Conservation (phyloP, 2,329 filamentous ascomycete genomes). For the Stachybotrys chartarum region DNA sequence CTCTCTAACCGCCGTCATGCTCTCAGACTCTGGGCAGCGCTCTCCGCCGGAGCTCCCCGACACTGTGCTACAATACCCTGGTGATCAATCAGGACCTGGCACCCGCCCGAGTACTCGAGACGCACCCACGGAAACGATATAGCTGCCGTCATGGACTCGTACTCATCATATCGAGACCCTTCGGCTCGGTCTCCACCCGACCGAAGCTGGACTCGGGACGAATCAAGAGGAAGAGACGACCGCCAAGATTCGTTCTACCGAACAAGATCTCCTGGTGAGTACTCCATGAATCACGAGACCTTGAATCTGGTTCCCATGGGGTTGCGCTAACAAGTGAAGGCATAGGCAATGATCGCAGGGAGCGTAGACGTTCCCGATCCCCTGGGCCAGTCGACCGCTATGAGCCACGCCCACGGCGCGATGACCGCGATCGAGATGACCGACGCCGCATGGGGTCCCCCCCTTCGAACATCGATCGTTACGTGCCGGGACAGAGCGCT, state of each 20-base stretch:
- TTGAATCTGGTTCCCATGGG: too few relatives aligned
- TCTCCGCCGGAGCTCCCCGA: constrained; percentile 10
- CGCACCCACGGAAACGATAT: background rate
- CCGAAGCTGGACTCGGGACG: constrained; percentile 47
- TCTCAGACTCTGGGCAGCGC: constrained; percentile 40
- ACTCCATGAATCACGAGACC: background rate
- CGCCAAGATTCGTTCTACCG: constrained; percentile 56
- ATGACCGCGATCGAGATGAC: constrained; percentile 59
- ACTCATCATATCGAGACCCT: constrained; percentile 44
- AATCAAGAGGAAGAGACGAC: constrained; percentile 43
- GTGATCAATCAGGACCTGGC: background rate
- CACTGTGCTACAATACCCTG: constrained; percentile 2
- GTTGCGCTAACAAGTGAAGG: background rate
- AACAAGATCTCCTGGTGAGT: constrained; percentile 64
- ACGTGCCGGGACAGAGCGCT: constrained; percentile 67
- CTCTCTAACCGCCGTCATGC: constrained; percentile 50
- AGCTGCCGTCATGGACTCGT: constrained; percentile 42
- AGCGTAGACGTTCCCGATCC: constrained; percentile 61
- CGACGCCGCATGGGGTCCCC: constrained; percentile 54
- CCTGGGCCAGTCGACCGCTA: constrained; percentile 68
- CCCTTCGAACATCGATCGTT: constrained; percentile 72
- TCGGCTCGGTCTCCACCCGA: constrained; percentile 46
- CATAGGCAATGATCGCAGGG: constrained; percentile 51
- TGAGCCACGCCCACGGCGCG: constrained; percentile 62
- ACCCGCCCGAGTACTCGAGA: constrained; percentile 1